Evolutionary conservation across 2,329 filamentous ascomycete genomes (phyloP), one percentile per base, ranked within the genome.

Genomic region (Pestalotiopsis sp.): DNA sequence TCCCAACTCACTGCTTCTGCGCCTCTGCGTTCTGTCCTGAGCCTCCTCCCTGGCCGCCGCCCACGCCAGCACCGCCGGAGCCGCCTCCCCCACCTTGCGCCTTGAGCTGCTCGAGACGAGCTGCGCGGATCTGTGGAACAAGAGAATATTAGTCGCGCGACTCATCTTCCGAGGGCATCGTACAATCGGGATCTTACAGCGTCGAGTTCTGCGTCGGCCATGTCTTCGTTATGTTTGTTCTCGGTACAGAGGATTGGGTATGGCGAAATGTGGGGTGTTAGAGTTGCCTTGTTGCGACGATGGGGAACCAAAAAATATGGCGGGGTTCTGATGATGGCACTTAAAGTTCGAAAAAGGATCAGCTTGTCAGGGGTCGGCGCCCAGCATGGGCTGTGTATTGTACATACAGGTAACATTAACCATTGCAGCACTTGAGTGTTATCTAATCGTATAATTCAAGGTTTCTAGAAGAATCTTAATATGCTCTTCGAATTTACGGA

Each of bases 71-170:
- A 69, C 82, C 82, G 64, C 83, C 80, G 69, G 83, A 82, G 70
- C 84, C 82, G 61, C 82, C 81, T 66, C 81, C 82, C 69, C 85
- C 86, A 72, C 87, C 83, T 81, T 92, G 85, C 75, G 94, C 88
- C 82, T 97, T 96, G 73, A 98, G 91, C 84, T 99, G 95, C 82
- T 95, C 93, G 67, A 98, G 91, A 71, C 96, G 94, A 76, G 95
- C 95, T 81, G 93, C 92, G 79, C 95, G 88, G 79, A 98, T 98
- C 92, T 97, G 39, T 6, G 39, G 38, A 9, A 77, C 20, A 70
- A 65, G 59, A 59, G 62, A n/a, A 27, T 17, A 17, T 66, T 57
- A 66, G 49, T 20, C 6, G 17, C 20, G 14, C 4, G 23, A 12
- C 39, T n/a, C 36, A 14, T 14, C 11, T 12, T 25, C 4, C 13